These are phyloP conservation scores for Prunus kanzakura DNA, from an alignment of 306 rosid genomes.

Conservation along the genomic window DNA sequence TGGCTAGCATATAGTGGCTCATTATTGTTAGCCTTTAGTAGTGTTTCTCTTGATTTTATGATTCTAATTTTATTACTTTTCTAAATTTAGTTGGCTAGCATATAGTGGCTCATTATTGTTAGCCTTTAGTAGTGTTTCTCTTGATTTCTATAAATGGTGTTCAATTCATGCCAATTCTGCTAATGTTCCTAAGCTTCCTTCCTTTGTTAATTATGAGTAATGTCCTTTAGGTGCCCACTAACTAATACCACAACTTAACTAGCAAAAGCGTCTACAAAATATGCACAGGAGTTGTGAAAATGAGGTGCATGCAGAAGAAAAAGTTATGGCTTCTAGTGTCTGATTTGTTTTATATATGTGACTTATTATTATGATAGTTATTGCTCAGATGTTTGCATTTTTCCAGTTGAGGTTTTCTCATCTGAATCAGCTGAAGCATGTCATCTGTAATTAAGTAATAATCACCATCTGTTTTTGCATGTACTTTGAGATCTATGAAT, in stretches of 20 bases:
- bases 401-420: background rate
- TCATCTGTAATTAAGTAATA: too few species aligned
- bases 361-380: background rate
- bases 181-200: background rate
- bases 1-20: background rate
- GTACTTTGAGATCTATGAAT: slow-evolving; percentile 11
- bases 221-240: slow-evolving; percentile 1
- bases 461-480: background rate
- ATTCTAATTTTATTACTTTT: slow-evolving; percentile 7
- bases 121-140: background rate
- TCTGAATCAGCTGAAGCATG: background rate
- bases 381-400: background rate
- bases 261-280: slow-evolving; percentile 13
- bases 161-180: slow-evolving; percentile 14
- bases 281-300: slow-evolving; percentile 1
- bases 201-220: background rate
- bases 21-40: slow-evolving; percentile 4
- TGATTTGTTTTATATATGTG: background rate
- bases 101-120: slow-evolving; percentile 2
- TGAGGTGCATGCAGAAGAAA: background rate
- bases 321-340: background rate
- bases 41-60: background rate
- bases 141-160: slow-evolving; percentile 2
- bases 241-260: background rate
- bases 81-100: slow-evolving; percentile 3